Percentiles rank a stretch among this genome's conserved stretches.
Conservation (phyloP, 1,284 basidiomycete genomes). For the Hemileia vastatrix region DNA sequence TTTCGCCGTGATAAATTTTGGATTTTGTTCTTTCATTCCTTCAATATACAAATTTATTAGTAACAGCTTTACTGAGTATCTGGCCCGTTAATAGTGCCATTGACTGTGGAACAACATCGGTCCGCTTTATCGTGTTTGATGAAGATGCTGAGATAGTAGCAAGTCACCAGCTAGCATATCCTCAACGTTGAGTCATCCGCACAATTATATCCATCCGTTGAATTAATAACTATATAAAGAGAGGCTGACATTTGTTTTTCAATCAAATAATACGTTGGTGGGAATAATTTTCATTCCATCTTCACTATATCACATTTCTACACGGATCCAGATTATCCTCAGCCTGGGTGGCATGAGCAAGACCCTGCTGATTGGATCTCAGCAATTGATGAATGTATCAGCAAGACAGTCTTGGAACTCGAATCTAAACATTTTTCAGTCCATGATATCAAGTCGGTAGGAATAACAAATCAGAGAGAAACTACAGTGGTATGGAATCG, state of each 20-base stretch:
- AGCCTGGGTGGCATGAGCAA: conserved; percentile 83
- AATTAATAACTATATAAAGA: no score
- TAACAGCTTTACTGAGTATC: no score
- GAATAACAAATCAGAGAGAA: conserved; percentile 96
- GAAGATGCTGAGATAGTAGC: conserved; percentile 75
- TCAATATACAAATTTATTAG: no score
- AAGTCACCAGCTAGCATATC: conserved; percentile 59
- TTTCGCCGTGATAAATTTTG: no score
- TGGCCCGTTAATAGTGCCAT: no score
- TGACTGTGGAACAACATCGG: conserved; percentile 73
- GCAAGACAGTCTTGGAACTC: conserved; percentile 61
- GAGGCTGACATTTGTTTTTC: no score
- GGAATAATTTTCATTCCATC: background rate
- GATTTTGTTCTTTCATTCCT: no score
- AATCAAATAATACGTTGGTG: no score
- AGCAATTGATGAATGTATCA: conserved; percentile 68
- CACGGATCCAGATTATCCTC: conserved; percentile 25
- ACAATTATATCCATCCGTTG: no score
- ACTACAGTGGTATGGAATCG: conserved; percentile 91
- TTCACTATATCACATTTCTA: no score
- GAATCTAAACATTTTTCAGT: conserved; percentile 64
- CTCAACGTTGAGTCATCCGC: conserved; percentile 25
- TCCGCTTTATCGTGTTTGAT: conserved; percentile 85
- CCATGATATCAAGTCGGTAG: conserved; percentile 80
- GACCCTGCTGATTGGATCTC: conserved; percentile 73